Percentiles rank a stretch among this genome's conserved stretches.
Evolutionary conservation across 129 eudicot genomes (phyloP).

Genomic region (Saussurea involucrata): DNA sequence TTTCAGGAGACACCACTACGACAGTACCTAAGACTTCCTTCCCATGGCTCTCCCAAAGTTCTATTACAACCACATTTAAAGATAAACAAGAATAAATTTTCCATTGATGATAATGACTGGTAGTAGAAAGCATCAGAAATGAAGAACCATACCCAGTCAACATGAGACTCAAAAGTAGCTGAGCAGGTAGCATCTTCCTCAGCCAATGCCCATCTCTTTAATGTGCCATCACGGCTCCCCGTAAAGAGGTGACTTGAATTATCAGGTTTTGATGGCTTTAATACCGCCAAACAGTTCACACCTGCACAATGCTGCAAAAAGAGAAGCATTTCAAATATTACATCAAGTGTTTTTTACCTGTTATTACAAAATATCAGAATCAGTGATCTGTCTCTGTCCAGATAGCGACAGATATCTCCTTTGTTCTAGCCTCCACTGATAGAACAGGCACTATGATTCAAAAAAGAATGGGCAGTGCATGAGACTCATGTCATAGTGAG

Average conservation of each 20-base stretch:
- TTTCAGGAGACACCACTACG: not conserved
- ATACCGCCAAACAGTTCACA: conserved; percentile 82
- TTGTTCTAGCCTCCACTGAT: not conserved
- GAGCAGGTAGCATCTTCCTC: conserved; percentile 78
- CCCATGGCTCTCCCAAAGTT: not conserved
- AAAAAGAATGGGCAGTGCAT: not conserved
- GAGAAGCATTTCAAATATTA: not conserved
- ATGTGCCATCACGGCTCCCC: conserved; percentile 93
- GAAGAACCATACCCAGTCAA: conserved; percentile 75
- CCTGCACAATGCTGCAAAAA: conserved; percentile 89
- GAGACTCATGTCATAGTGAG: not conserved
- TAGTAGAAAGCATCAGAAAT: conserved; percentile 3
- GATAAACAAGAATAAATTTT: conserved; percentile 3
- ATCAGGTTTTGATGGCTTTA: conserved; percentile 56
- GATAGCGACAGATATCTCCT: not conserved
- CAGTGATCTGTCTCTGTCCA: not conserved
- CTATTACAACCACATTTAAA: not conserved
- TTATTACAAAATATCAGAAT: not conserved
- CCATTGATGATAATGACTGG: not conserved
- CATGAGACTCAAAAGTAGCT: conserved; percentile 95
- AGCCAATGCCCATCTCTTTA: conserved; percentile 87
- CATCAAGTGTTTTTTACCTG: not conserved
- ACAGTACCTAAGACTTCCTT: not conserved
- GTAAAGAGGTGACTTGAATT: conserved; percentile 64
- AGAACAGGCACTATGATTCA: not conserved